Evolutionary conservation across 768 basidiomycete species (phyloP).

Genomic region (Collybia nuda): DNA sequence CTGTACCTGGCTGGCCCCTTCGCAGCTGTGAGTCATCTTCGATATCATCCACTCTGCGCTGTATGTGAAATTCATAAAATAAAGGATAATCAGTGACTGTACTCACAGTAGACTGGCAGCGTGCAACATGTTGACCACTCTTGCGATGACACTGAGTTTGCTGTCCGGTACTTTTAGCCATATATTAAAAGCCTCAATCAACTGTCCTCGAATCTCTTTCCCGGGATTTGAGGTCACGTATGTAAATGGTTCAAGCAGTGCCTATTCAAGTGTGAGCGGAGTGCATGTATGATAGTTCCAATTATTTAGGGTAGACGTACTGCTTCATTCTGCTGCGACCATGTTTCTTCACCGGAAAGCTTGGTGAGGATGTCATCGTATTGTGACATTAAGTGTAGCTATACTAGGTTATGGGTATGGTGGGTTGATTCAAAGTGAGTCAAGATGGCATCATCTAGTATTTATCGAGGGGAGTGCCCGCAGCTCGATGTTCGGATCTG

Average conservation of each 20-base stretch:
- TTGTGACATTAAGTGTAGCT: not conserved
- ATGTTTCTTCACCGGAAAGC: not conserved
- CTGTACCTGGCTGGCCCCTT: constrained; percentile 76
- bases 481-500: too few species aligned
- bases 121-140: constrained; percentile 91
- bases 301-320: too few species aligned
- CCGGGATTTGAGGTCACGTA: constrained; percentile 86
- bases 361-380: not conserved
- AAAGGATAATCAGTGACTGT: not conserved
- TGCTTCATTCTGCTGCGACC: constrained; percentile 3
- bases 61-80: not conserved
- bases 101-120: constrained; percentile 87
- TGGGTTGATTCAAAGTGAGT: too few species aligned
- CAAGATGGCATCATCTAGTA: too few species aligned
- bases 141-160: constrained; percentile 71
- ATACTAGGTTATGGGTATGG: too few species aligned
- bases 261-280: constrained; percentile 20
- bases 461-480: too few species aligned
- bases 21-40: constrained; percentile 89
- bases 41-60: constrained; percentile 66
- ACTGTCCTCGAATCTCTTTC: constrained; percentile 85
- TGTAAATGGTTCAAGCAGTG: constrained; percentile 82
- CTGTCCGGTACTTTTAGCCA: constrained; percentile 85
- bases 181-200: constrained; percentile 90
- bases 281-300: not conserved